Percentiles rank a stretch among this genome's conserved stretches.
Evolutionary conservation across 495 filamentous ascomycete species (phyloP).

Genomic region (Penicillium tannophilum): DNA sequence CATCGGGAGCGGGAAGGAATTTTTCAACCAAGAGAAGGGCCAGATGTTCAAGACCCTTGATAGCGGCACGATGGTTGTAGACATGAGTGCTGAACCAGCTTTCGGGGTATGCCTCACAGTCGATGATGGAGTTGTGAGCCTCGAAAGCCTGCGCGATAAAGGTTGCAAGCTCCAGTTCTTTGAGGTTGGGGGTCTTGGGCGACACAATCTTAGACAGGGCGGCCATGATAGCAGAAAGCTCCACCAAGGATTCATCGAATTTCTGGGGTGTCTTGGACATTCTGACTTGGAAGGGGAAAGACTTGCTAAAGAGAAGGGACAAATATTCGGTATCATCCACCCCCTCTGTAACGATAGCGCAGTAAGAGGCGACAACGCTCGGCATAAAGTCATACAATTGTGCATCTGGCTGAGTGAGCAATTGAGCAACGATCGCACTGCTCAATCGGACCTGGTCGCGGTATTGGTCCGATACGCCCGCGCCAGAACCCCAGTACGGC

Average conservation of each 20-base stretch:
- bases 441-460: constrained; percentile 90
- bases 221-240: constrained; percentile 85
- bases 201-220: constrained; percentile 70
- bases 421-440: constrained; percentile 84
- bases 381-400: constrained; percentile 85
- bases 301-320: constrained; percentile 84
- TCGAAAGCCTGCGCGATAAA: constrained; percentile 71
- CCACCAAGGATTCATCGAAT: constrained; percentile 89
- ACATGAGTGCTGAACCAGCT: constrained; percentile 92
- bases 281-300: constrained; percentile 86
- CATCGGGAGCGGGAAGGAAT: constrained; percentile 83
- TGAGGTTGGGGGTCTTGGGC: constrained; percentile 56
- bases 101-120: constrained; percentile 86
- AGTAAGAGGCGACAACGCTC: constrained; percentile 88
- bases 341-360: constrained; percentile 65
- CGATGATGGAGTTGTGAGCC: constrained; percentile 85
- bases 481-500: constrained; percentile 85
- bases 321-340: constrained; percentile 67
- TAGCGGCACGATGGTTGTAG: constrained; percentile 89
- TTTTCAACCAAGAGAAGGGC: constrained; percentile 73
- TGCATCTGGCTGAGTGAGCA: constrained; percentile 76
- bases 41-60: constrained; percentile 85
- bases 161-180: constrained; percentile 72
- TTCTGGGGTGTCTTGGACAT: constrained; percentile 58
- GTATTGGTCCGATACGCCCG: constrained; percentile 79